Evolutionary conservation across 2,329 filamentous ascomycete species (phyloP), one percentile per base, ranked within the genome.

Genomic region (Corynespora cassiicola): DNA sequence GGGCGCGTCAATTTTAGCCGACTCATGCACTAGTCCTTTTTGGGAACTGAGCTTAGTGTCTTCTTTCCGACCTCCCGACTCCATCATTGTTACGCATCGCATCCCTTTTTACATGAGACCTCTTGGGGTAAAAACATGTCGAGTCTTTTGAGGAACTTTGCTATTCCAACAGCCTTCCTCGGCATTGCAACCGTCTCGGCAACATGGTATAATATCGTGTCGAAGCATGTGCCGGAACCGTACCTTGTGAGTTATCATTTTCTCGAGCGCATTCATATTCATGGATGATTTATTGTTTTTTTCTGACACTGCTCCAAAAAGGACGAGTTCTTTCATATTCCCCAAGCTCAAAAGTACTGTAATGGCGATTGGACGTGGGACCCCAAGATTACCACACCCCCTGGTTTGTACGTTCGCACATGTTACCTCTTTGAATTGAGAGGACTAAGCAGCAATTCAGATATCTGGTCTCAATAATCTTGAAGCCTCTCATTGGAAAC

Each of bases 361-460:
- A 66, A 79, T 25, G 85, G 86, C 8, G 79, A 79, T 36, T 64
- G 68, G 9, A 77, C 88, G 39, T 99, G 94, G 94, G 91, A 99
- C 68, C 86, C 92, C 43, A 99, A 97, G 66, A 94, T 99, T 62
- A 99, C 94, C 0, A 99, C 94, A 1, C 94, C 94, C 1, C 92
- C 94, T 0, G 94, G 91, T 21, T 73, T 99, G 57, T 76, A 71
- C 32, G 54, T 61, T 65, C 3, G 58, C 71, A 12, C 20, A 6
- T 29, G 8, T 14, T 6, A 27, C 35, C n/a, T 10, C 16, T 21
- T 12, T 8, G 11, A 20, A 22, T 24, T 7, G 6, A 4, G n/a
- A 57, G 69, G 7, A 56, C 73, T 17, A 67, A 45, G 39, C 46
- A 19, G 54, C n/a, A 5, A 18, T 22, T 8, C 25, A 71, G 70